Conservation (phyloP, 129 eudicot species). For the Tagetes patula region DNA sequence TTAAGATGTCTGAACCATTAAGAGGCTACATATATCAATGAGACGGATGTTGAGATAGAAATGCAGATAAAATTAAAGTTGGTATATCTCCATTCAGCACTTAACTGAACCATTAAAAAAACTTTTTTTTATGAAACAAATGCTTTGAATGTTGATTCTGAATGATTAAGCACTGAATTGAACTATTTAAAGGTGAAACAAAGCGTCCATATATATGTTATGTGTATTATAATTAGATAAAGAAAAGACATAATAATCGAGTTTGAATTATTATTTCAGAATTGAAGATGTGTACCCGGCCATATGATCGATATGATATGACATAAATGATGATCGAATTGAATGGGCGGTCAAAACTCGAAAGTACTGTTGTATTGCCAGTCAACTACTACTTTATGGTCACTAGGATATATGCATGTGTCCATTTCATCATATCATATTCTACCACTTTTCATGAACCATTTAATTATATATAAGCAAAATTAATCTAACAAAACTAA, state of each 20-base stretch:
- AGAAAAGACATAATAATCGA: neutral
- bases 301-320: neutral
- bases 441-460: neutral
- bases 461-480: too few species aligned
- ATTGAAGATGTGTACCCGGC: neutral
- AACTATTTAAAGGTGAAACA: too few species aligned
- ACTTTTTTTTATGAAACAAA: too few species aligned
- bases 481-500: too few species aligned
- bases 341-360: neutral
- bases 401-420: neutral
- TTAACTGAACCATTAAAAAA: too few species aligned
- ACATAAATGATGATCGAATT: slow-evolving; percentile 4
- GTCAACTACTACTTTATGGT: slow-evolving; percentile 6
- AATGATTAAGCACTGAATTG: too few species aligned
- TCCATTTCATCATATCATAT: neutral
- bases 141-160: too few species aligned
- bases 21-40: too few species aligned
- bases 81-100: too few species aligned
- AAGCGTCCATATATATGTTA: neutral
- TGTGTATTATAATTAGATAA: neutral
- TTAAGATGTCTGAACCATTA: too few species aligned
- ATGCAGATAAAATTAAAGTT: too few species aligned
- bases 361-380: slow-evolving; percentile 7
- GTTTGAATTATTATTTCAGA: neutral
- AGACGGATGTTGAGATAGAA: too few species aligned